Evolutionary conservation across 73 alveolate genomes (phyloP).

Genomic region (Paraurostyla sp.): DNA sequence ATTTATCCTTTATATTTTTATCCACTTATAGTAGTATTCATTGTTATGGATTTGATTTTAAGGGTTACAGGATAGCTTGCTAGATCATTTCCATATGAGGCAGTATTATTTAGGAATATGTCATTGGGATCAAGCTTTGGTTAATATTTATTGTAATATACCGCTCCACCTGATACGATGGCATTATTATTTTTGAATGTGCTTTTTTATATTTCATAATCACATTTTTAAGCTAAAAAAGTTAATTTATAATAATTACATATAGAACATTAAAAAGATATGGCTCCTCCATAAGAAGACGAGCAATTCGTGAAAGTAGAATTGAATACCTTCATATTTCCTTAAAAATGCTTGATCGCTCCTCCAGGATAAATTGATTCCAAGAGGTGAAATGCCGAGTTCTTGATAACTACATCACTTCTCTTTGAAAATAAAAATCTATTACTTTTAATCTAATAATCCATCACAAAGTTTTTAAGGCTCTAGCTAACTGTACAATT

Average conservation of each 20-base stretch:
- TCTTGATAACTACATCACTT: too few species aligned
- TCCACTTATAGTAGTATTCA: not conserved
- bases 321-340: not conserved
- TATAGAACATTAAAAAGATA: not conserved
- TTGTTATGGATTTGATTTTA: not conserved
- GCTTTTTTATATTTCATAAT: not conserved
- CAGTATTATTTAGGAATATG: not conserved
- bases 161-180: not conserved
- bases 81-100: slow-evolving; percentile 11
- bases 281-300: slow-evolving; percentile 6
- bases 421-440: too few species aligned
- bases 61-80: not conserved
- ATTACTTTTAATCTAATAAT: too few species aligned
- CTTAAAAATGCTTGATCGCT: not conserved
- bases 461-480: not conserved
- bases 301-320: not conserved
- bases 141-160: not conserved
- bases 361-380: not conserved
- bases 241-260: not conserved
- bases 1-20: not conserved
- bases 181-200: not conserved
- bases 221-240: not conserved
- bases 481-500: too few species aligned
- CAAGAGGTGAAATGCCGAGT: too few species aligned
- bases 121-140: not conserved